phyloP scores from a whole-genome alignment of 1,284 basidiomycete species.

The Cutaneotrichosporon daszewskae region DNA sequence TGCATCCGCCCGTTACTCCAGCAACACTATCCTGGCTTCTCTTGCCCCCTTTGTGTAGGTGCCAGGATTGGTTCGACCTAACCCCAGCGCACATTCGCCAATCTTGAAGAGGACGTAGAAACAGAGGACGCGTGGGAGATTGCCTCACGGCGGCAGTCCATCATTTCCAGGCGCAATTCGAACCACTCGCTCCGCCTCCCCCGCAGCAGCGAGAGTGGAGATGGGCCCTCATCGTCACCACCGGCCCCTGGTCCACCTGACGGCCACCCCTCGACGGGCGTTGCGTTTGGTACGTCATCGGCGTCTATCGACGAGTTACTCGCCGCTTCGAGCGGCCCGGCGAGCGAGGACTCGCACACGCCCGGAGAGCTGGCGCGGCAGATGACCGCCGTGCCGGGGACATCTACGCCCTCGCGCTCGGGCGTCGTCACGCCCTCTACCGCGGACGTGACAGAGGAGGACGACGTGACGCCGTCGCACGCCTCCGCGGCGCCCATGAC shows the following conservation, averaged over 20 bases:
- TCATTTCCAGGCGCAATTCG: conserved; percentile 38
- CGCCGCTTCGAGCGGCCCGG: conserved; percentile 1
- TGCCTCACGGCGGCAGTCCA: conserved; percentile 41
- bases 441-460: background rate
- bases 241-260: too few relatives aligned
- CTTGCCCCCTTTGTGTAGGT: conserved; percentile 77
- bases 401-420: background rate
- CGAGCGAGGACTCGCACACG: conserved; percentile 2
- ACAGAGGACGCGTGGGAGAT: conserved; percentile 53
- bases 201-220: too few relatives aligned
- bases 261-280: conserved; percentile 11
- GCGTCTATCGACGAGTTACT: conserved; percentile 26
- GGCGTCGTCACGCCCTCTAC: background rate
- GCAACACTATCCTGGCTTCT: conserved; percentile 85
- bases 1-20: conserved; percentile 89
- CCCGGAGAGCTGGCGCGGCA: background rate
- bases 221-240: too few relatives aligned
- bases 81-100: conserved; percentile 68
- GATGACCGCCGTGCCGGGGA: too few relatives aligned
- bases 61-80: background rate
- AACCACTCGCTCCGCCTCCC: conserved; percentile 33
- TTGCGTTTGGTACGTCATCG: too few relatives aligned
- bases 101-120: conserved; percentile 94
- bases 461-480: background rate
- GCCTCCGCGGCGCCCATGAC: conserved; percentile 7